These are phyloP conservation scores for Narthecium ossifragum DNA, from an alignment of 106 monocot genomes.

Conservation along the genomic window DNA sequence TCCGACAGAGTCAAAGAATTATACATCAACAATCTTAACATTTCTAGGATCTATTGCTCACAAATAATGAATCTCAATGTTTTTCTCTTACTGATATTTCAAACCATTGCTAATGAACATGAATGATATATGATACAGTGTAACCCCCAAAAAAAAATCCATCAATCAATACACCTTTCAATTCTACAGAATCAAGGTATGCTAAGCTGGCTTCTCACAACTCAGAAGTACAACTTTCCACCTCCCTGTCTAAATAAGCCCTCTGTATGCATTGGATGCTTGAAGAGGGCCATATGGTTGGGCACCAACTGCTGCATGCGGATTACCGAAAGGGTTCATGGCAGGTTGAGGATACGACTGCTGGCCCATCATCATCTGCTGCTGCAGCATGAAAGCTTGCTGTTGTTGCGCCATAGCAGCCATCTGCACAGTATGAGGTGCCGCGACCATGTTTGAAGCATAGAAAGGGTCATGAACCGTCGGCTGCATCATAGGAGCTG, in stretches of 20 bases:
- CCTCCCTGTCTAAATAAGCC: constrained; percentile 60
- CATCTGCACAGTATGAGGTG: constrained; percentile 78
- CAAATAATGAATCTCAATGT: no score
- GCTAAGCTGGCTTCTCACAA: no score
- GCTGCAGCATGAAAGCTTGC: constrained; percentile 75
- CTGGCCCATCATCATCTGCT: constrained; percentile 67
- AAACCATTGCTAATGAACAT: no score
- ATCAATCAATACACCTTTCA: no score
- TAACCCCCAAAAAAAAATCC: no score
- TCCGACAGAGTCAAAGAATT: no score
- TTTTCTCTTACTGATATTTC: no score
- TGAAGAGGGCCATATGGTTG: constrained; percentile 51
- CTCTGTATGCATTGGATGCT: constrained; percentile 36
- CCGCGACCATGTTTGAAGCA: constrained; percentile 39
- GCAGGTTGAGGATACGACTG: constrained; percentile 34
- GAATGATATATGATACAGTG: no score
- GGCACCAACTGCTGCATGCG: constrained; percentile 24
- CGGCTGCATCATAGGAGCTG: constrained; percentile 31
- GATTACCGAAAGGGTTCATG: constrained; percentile 66
- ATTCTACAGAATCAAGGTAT: no score
- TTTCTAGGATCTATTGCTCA: no score
- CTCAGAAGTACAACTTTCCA: no score
- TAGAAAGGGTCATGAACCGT: constrained; percentile 61
- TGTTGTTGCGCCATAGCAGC: constrained; percentile 92
- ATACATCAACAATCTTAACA: no score